Base-by-base conservation (phyloP, 176 grass and related monocot species). In the Puccinellia tenuiflora region DNA sequence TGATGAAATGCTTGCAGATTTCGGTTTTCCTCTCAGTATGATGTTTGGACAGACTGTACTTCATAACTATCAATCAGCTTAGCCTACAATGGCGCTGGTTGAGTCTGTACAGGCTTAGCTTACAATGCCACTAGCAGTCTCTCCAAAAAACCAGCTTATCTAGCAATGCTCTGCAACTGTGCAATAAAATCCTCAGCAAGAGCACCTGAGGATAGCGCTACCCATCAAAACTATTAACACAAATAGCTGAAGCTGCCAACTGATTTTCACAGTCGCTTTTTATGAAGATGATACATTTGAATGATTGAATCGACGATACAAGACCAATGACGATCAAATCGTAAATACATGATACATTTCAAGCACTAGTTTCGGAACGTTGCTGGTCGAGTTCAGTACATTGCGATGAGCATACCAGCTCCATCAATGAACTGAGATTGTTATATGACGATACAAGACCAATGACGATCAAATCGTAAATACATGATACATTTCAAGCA, bases 381-480 rank as follows among this genome's bases (percentile, higher is more conserved):
- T 38, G 9, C 46, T 52, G 22, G 65, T 54, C 1, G 7, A 26
- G 61, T 80, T 83, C 35, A 30, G 45, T 21, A 70, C 30, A 81
- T 25, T 29, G 16, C 35, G 64, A 46, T 6, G 34, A 14, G 35
- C 53, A 37, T 77, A 77, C 26, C 33, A 55, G 78, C 78, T 82
- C 79, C 83, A 90, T 86, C 79, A 90, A 65, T 56, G 73, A 78
- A 73, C 34, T 82, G 64, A 90, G 53, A 78, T 78, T 90, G 54
- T 68, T 18, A 40, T 82, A 71, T 5, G 88, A 73, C 30, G 84
- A 86, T 79, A n/a, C n/a, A n/a, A n/a, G n/a, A n/a, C n/a, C n/a
- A n/a, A n/a, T n/a, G n/a, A n/a, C n/a, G n/a, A 64, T 33, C 29
- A 64, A 33, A 64, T 64, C 15, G 60, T 40, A 45, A 33, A 55